phyloP scores from a whole-genome alignment of 129 eudicot species.

The Mikania micrantha region DNA sequence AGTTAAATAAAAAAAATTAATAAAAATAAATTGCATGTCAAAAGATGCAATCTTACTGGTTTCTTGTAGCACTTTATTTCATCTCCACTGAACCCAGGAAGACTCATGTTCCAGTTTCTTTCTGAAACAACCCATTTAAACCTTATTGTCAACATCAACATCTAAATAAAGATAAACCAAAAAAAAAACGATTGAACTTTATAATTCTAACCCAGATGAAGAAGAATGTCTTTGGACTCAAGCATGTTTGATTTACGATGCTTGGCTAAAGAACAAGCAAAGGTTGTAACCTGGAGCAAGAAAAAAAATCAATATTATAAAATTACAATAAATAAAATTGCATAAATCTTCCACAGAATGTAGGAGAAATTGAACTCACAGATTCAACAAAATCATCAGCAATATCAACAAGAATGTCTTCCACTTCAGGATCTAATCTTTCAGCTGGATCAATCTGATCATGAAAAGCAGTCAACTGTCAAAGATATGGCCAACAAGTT shows the following conservation, averaged over 20 bases:
- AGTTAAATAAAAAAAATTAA: not conserved
- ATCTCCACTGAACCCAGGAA: conserved; percentile 93
- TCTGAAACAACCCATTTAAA: conserved; percentile 37
- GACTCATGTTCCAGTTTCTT: conserved; percentile 89
- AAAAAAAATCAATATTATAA: not conserved
- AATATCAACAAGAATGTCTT: conserved; percentile 83
- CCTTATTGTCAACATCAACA: conserved; percentile 8
- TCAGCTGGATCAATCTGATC: conserved; percentile 80
- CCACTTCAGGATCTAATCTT: conserved; percentile 76
- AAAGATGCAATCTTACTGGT: conserved; percentile 43
- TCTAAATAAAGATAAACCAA: not conserved
- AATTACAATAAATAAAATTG: not conserved
- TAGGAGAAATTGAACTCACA: conserved; percentile 44
- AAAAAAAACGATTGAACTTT: not conserved
- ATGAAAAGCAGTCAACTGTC: not conserved
- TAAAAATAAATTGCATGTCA: not conserved
- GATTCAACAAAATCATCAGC: conserved; percentile 93
- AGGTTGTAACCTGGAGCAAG: conserved; percentile 63
- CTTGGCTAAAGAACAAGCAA: conserved; percentile 92
- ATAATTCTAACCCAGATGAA: conserved; percentile 68
- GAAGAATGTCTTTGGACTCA: conserved; percentile 91
- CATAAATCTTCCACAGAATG: not conserved
- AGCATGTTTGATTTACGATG: conserved; percentile 87
- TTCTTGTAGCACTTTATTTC: conserved; percentile 78
- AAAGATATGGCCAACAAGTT: conserved; percentile 1